Conservation (phyloP, 768 basidiomycete species). For the Serpula lacrymans region DNA sequence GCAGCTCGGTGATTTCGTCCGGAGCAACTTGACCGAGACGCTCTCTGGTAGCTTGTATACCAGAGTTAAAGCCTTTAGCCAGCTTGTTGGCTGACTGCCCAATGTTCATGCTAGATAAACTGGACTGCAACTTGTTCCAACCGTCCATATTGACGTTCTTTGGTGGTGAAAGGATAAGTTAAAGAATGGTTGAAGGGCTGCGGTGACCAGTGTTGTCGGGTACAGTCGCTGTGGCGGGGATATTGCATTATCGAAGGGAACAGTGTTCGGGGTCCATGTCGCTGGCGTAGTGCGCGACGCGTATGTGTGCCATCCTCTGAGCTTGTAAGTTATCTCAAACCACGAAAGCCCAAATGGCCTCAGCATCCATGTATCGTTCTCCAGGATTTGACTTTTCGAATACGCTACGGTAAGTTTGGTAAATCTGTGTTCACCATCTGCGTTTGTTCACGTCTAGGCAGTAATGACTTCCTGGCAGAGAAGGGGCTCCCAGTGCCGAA, state of each 20-base stretch:
- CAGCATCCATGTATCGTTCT: slow-evolving; percentile 43
- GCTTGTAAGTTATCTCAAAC: too few relatives aligned
- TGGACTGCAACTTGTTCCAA: slow-evolving; percentile 69
- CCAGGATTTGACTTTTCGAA: slow-evolving; percentile 82
- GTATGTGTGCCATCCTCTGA: slow-evolving; percentile 14
- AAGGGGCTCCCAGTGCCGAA: slow-evolving; percentile 76
- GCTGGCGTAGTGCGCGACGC: slow-evolving; percentile 23
- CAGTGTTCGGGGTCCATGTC: slow-evolving; percentile 18
- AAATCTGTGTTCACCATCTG: not conserved
- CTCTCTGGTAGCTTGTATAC: slow-evolving; percentile 85
- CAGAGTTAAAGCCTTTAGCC: slow-evolving; percentile 75
- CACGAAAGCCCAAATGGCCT: slow-evolving; percentile 42
- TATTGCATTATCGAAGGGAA: too few relatives aligned
- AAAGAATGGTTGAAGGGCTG: slow-evolving; percentile 6
- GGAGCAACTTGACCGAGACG: slow-evolving; percentile 85
- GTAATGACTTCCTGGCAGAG: slow-evolving; percentile 68
- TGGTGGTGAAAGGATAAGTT: slow-evolving; percentile 3
- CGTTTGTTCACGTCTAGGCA: slow-evolving; percentile 21
- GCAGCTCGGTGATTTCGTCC: slow-evolving; percentile 93
- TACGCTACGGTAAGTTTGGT: slow-evolving; percentile 51
- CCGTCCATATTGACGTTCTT: slow-evolving; percentile 33
- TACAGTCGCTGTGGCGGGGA: slow-evolving; percentile 3
- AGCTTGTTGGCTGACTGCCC: slow-evolving; percentile 73
- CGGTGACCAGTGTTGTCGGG: slow-evolving; percentile 7
- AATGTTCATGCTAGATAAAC: slow-evolving; percentile 63